Evolutionary conservation across 2,329 filamentous ascomycete species (phyloP).

Genomic region (Cladorrhinum sp.): DNA sequence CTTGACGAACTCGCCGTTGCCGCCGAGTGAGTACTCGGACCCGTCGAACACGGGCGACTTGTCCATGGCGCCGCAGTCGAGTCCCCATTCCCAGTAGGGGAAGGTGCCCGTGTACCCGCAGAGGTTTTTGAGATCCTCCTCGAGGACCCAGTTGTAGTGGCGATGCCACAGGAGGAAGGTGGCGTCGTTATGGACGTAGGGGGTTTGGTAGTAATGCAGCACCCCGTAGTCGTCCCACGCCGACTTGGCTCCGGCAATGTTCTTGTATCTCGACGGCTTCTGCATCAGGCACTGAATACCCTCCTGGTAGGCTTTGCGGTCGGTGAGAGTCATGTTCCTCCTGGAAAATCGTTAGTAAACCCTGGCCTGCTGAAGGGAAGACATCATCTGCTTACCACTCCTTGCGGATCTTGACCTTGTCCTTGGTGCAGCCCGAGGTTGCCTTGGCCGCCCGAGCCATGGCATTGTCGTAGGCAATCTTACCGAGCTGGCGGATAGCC

Average conservation of each 20-base stretch:
- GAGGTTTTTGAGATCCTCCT: conserved; percentile 28
- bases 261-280: conserved; percentile 26
- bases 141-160: conserved; percentile 33
- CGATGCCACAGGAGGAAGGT: conserved; percentile 34
- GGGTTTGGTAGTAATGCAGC: conserved; percentile 32
- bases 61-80: conserved; percentile 31
- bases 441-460: conserved; percentile 27
- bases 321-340: conserved; percentile 26
- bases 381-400: conserved; percentile 24
- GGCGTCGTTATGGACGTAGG: conserved; percentile 31
- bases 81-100: conserved; percentile 40
- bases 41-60: conserved; percentile 43
- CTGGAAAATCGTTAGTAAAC: conserved; percentile 5
- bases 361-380: not conserved
- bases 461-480: conserved; percentile 27
- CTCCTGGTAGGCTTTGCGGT: conserved; percentile 30
- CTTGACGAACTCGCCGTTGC: conserved; percentile 36
- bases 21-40: conserved; percentile 39
- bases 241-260: not conserved
- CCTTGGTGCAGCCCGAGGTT: conserved; percentile 26
- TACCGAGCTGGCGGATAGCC: conserved; percentile 24
- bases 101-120: conserved; percentile 31
- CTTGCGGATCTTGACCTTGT: conserved; percentile 28
- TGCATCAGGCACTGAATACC: conserved; percentile 31
- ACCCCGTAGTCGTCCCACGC: conserved; percentile 25